These are phyloP conservation scores for Plantago coronopus DNA, from an alignment of 305 asterid genomes.

Conservation along the genomic window DNA sequence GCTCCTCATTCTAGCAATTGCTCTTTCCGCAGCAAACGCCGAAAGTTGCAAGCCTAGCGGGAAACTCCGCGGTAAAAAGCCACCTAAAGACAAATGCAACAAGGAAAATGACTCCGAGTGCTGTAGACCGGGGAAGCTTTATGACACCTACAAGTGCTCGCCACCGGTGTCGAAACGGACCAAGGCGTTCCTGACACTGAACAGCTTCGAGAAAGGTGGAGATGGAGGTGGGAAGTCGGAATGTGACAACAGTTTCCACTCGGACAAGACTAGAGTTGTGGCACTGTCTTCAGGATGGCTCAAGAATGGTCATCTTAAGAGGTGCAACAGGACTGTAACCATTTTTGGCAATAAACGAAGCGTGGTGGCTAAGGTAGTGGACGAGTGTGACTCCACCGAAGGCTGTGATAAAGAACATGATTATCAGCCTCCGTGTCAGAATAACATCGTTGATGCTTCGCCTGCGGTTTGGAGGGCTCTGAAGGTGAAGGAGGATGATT, in stretches of 20 bases:
- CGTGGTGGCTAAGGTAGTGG: constrained; percentile 38
- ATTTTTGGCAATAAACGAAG: constrained; percentile 27
- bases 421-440: constrained; percentile 33
- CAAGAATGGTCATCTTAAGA: constrained; percentile 9
- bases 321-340: constrained; percentile 29
- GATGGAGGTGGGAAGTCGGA: constrained; percentile 35
- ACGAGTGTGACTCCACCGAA: constrained; percentile 35
- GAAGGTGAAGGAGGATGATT: constrained; percentile 25
- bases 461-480: constrained; percentile 43
- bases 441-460: constrained; percentile 41
- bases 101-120: constrained; percentile 26
- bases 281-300: constrained; percentile 42
- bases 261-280: constrained; percentile 27
- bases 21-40: not conserved
- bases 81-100: constrained; percentile 31
- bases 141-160: constrained; percentile 32
- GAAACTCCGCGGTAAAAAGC: constrained; percentile 28
- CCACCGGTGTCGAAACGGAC: constrained; percentile 27
- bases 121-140: constrained; percentile 27
- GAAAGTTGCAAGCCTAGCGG: constrained; percentile 36
- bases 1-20: constrained; percentile 4
- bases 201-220: constrained; percentile 29
- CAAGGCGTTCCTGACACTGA: constrained; percentile 31
- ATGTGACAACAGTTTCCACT: constrained; percentile 34
- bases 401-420: constrained; percentile 33